These are phyloP conservation scores for Fraxinus velutina DNA, from an alignment of 305 asterid genomes.

Conservation along the genomic window DNA sequence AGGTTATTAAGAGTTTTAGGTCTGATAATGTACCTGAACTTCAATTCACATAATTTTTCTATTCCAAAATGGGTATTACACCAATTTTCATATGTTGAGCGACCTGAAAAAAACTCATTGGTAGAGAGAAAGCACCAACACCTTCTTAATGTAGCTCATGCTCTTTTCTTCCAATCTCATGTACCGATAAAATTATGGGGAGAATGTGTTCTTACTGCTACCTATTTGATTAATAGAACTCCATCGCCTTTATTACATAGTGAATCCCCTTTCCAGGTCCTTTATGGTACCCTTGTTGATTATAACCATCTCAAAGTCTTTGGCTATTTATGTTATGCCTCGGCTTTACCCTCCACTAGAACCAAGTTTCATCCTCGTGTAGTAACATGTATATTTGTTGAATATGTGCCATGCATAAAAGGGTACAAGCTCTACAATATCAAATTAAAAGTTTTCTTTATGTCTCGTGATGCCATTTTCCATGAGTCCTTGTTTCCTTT, in stretches of 20 bases:
- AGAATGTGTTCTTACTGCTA: too few species aligned
- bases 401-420: neutral
- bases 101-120: too few species aligned
- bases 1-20: too few species aligned
- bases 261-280: neutral
- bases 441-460: too few species aligned
- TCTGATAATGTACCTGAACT: too few species aligned
- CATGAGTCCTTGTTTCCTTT: neutral
- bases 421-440: neutral
- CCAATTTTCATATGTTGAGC: too few species aligned
- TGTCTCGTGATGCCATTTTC: neutral
- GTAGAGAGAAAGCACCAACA: too few species aligned
- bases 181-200: too few species aligned
- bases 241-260: neutral
- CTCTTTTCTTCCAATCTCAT: too few species aligned
- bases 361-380: neutral
- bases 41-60: too few species aligned
- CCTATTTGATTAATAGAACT: neutral
- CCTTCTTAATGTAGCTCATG: too few species aligned
- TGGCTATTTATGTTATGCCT: neutral
- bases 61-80: too few species aligned
- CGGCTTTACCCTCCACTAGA: neutral
- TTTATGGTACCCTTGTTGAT: neutral
- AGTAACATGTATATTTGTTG: neutral
- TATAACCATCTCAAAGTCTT: neutral